Percentiles rank a stretch among this genome's conserved stretches.
These are phyloP conservation scores for Penicillium odoratum DNA, from an alignment of 495 filamentous ascomycete genomes.

Conservation along the genomic window DNA sequence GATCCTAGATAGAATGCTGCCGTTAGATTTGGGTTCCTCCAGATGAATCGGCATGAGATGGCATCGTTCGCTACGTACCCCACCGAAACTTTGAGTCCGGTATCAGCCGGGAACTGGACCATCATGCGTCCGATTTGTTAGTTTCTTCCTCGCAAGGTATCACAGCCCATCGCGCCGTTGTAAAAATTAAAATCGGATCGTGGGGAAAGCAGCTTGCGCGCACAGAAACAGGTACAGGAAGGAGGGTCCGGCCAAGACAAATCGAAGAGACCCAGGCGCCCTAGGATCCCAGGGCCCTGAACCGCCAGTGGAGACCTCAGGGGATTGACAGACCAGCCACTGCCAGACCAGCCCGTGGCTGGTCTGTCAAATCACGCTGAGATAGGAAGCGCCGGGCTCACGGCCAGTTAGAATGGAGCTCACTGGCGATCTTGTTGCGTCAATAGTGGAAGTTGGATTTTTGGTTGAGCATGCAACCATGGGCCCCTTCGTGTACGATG, in stretches of 20 bases:
- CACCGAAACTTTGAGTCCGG: constrained; percentile 37
- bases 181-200: background rate
- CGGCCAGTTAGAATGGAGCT: constrained; percentile 3
- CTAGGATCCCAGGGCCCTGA: constrained; percentile 5
- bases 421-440: constrained; percentile 27
- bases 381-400: background rate
- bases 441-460: constrained; percentile 16
- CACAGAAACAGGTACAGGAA: constrained; percentile 2
- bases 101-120: constrained; percentile 36
- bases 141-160: constrained; percentile 3
- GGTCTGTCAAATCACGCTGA: background rate
- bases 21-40: constrained; percentile 8
- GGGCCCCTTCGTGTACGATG: constrained; percentile 9
- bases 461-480: constrained; percentile 18
- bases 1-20: constrained; percentile 22
- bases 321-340: constrained; percentile 21
- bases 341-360: background rate
- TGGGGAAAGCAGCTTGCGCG: constrained; percentile 1
- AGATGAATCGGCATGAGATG: background rate
- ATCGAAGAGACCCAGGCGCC: background rate
- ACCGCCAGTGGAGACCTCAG: constrained; percentile 20
- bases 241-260: constrained; percentile 6
- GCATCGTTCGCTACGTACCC: constrained; percentile 31
- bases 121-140: constrained; percentile 25
- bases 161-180: constrained; percentile 19